Percentiles rank a stretch among this genome's conserved stretches.
Evolutionary conservation across 225 moss, liverwort and hornwort genomes (phyloP).

Genomic region (Climacium dendroides): DNA sequence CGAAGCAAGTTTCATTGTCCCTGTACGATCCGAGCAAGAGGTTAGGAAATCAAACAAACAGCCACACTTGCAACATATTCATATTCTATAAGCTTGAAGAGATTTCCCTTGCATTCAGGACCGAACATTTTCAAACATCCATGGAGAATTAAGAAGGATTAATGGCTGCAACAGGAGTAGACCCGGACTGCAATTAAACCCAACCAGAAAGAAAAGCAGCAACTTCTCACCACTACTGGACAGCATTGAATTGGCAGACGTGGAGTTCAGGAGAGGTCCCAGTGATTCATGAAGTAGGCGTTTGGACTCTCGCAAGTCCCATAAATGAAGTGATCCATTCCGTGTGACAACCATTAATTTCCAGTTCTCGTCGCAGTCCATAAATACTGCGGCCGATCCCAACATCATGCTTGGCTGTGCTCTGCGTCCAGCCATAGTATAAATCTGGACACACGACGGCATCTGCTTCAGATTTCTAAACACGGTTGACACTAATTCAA

Average conservation of each 20-base stretch:
- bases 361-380: constrained; percentile 91
- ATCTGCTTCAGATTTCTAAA: constrained; percentile 1
- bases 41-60: background rate
- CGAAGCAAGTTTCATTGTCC: constrained; percentile 68
- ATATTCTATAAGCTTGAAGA: background rate
- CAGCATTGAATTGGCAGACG: constrained; percentile 31
- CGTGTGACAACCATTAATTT: constrained; percentile 70
- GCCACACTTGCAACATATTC: background rate
- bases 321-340: constrained; percentile 73
- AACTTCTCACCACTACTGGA: constrained; percentile 28
- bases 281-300: constrained; percentile 71
- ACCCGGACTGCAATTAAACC: background rate
- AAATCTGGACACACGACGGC: constrained; percentile 46
- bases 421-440: constrained; percentile 87
- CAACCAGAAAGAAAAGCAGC: background rate
- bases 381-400: constrained; percentile 78
- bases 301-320: constrained; percentile 71
- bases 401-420: constrained; percentile 79
- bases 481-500: background rate
- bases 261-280: constrained; percentile 39
- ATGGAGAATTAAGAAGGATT: background rate
- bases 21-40: background rate
- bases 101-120: background rate
- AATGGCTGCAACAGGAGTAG: background rate
- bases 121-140: background rate